These are phyloP conservation scores for Ascochyta rabiei DNA, from an alignment of 2,329 filamentous ascomycete species.

Conservation along the genomic window DNA sequence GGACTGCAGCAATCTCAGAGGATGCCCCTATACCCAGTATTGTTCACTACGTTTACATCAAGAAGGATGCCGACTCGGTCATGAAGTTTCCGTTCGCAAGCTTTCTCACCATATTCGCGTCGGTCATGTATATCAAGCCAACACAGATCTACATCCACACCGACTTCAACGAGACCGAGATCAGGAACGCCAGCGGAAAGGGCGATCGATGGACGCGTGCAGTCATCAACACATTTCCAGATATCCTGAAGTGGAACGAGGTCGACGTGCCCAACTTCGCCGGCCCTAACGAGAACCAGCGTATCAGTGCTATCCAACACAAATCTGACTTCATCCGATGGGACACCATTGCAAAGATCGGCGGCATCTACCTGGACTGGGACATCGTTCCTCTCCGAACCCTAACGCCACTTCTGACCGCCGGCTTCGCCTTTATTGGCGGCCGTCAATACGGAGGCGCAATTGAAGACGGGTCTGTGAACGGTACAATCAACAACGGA, in stretches of 20 bases:
- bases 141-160: slow-evolving; percentile 29
- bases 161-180: slow-evolving; percentile 24
- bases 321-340: slow-evolving; percentile 31
- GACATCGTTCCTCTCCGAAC: slow-evolving; percentile 24
- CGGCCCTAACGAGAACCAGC: slow-evolving; percentile 14
- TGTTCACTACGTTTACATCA: slow-evolving; percentile 26
- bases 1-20: background rate
- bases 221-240: slow-evolving; percentile 24
- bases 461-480: slow-evolving; percentile 32
- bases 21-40: slow-evolving; percentile 25
- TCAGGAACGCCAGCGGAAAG: slow-evolving; percentile 11
- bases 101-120: slow-evolving; percentile 23
- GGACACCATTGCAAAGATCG: slow-evolving; percentile 18
- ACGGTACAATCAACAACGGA: slow-evolving; percentile 29
- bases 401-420: slow-evolving; percentile 16
- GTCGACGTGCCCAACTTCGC: slow-evolving; percentile 17
- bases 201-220: slow-evolving; percentile 26
- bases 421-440: slow-evolving; percentile 22
- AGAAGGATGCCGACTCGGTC: slow-evolving; percentile 17
- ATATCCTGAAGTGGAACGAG: slow-evolving; percentile 16
- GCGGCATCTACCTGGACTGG: slow-evolving; percentile 30
- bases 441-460: slow-evolving; percentile 27
- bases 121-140: slow-evolving; percentile 22
- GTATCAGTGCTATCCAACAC: slow-evolving; percentile 22
- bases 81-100: slow-evolving; percentile 19